Base-by-base conservation (phyloP, 257 asterid genomes). In the Solanum medicagineum region DNA sequence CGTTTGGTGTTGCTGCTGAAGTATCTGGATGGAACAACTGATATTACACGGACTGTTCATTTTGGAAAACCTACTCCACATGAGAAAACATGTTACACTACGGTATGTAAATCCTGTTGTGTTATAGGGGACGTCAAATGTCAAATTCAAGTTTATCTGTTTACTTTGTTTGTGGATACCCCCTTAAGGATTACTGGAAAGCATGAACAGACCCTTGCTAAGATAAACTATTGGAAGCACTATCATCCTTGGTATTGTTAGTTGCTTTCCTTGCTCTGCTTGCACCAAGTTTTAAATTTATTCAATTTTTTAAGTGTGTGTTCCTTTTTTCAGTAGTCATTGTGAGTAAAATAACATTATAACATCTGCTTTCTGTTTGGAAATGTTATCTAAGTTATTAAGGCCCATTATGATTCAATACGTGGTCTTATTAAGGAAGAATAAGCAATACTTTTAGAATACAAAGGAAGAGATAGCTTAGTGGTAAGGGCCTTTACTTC, bases 21-120 rank as follows among this genome's bases (percentile, higher is more conserved):
- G 99, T 96, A 95, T 88, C 88, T 93, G 87, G 99, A 96, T 88
- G 99, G 99, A 90, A 96, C 99, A 92, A 96, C 99, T 71, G 99
- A 96, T 90, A 94, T 96, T 87, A 95, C 98, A 20, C 91, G 99
- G 92, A 96, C 98, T 51, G 97, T 94, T 63, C 99, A 96, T 91
- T 96, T 95, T 86, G 98, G 99, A 83, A 91, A 92, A 83, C 98
- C 99, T 86, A 90, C 97, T 42, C 59, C 93, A 66, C 99, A 96
- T 90, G 99, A 96, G 94, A 95, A 95, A 91, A 92, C 98, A 84
- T 92, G 99, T 91, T 96, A 95, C 87, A 95, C 98, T 81, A 96
- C 96, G 88, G 99, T 95, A 94, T 53, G 98, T 88, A 49, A 84
- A 81, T 81, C 60, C 69, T 57, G 65, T 87, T 51, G 26, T 22